Evolutionary conservation across 1,284 basidiomycete species (phyloP).

Genomic region (Cryptococcus sp.): DNA sequence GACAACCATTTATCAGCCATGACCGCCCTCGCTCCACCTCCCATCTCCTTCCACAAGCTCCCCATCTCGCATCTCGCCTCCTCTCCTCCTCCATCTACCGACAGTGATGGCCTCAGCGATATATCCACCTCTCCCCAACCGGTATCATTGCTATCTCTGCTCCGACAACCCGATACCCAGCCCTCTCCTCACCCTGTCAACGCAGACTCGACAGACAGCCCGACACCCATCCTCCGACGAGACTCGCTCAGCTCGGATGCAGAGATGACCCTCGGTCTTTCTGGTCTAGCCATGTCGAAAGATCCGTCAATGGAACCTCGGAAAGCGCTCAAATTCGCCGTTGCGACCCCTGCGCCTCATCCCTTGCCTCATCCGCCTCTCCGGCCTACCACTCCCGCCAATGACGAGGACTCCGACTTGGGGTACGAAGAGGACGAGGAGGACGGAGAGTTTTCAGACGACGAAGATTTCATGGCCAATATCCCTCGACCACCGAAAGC

Average conservation of each 20-base stretch:
- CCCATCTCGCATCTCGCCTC: not conserved
- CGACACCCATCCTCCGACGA: not conserved
- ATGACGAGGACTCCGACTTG: slow-evolving; percentile 12
- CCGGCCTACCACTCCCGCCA: not conserved
- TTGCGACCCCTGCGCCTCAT: not conserved
- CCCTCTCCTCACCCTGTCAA: not conserved
- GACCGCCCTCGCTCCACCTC: too few relatives aligned
- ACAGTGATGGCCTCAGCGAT: not conserved
- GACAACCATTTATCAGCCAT: too few relatives aligned
- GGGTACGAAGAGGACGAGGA: slow-evolving; percentile 38
- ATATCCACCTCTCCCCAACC: not conserved
- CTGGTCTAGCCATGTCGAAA: not conserved
- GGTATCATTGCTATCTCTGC: not conserved
- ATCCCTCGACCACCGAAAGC: slow-evolving; percentile 7
- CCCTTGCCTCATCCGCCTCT: not conserved
- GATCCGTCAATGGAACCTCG: not conserved
- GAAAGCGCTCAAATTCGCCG: slow-evolving; percentile 2
- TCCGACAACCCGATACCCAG: not conserved
- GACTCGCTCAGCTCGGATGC: not conserved
- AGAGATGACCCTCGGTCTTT: not conserved
- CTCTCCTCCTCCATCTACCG: not conserved
- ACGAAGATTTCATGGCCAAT: slow-evolving; percentile 15
- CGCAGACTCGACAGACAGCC: not conserved
- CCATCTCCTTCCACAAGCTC: not conserved
- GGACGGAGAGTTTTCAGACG: slow-evolving; percentile 28